phyloP scores from a whole-genome alignment of 352 stramenopile genomes.

The Phytophthora rubi region DNA sequence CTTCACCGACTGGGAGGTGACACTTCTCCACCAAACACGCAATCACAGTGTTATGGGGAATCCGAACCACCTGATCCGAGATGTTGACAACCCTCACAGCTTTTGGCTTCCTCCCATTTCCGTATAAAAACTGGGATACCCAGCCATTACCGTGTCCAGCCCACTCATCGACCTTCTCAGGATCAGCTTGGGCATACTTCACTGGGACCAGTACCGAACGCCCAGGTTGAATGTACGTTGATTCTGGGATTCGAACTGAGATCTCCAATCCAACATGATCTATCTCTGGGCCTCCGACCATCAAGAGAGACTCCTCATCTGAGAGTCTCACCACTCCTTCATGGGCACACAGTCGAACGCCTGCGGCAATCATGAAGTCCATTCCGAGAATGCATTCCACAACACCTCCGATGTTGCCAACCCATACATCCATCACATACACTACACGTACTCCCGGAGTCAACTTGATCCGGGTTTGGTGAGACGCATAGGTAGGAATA shows the following conservation, averaged over 20 bases:
- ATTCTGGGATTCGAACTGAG: background rate
- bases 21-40: background rate
- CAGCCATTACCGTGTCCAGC: background rate
- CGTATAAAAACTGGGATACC: background rate
- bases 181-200: background rate
- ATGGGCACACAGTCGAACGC: background rate
- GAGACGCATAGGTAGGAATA: conserved; percentile 19
- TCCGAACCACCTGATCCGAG: background rate
- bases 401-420: conserved; percentile 28
- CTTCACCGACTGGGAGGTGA: background rate
- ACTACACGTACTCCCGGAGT: conserved; percentile 27
- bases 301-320: conserved; percentile 10
- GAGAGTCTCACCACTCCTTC: conserved; percentile 13
- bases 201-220: background rate
- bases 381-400: conserved; percentile 37
- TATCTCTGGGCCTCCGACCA: background rate
- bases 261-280: background rate
- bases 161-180: background rate
- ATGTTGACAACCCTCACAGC: conserved; percentile 6
- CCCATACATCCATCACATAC: conserved; percentile 33
- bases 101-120: background rate
- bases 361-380: conserved; percentile 38
- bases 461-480: conserved; percentile 33
- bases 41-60: background rate
- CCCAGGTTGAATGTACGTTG: background rate